Evolutionary conservation across 2,329 filamentous ascomycete genomes (phyloP).

Genomic region (Acrocalymma vagum): DNA sequence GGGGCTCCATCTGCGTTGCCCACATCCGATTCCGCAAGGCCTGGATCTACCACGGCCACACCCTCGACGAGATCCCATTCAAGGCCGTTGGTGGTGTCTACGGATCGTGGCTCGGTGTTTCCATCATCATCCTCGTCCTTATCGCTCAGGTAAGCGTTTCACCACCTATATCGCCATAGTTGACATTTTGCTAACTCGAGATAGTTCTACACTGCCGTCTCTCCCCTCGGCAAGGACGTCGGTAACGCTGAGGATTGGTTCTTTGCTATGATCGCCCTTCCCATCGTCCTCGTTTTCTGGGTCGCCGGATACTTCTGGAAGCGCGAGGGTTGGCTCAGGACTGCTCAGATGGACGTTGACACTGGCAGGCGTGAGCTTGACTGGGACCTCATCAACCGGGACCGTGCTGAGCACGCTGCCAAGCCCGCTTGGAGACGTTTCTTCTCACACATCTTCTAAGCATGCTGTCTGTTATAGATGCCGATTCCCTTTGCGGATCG

Average conservation of each 20-base stretch:
- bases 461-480: too few species aligned
- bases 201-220: conserved; percentile 51
- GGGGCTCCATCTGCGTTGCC: conserved; percentile 85
- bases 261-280: conserved; percentile 56
- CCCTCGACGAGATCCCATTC: conserved; percentile 56
- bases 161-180: background rate
- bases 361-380: conserved; percentile 70
- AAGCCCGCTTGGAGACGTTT: conserved; percentile 61
- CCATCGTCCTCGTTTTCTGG: conserved; percentile 54
- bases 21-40: conserved; percentile 86
- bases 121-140: conserved; percentile 49
- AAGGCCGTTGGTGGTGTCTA: conserved; percentile 49
- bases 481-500: too few species aligned
- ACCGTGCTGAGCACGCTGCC: conserved; percentile 58
- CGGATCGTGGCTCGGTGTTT: conserved; percentile 51
- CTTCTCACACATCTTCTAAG: conserved; percentile 36
- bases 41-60: conserved; percentile 48
- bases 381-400: conserved; percentile 69
- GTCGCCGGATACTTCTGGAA: conserved; percentile 70
- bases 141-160: conserved; percentile 48
- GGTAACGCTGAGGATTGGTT: conserved; percentile 56
- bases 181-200: conserved; percentile 8
- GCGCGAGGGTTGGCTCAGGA: conserved; percentile 65
- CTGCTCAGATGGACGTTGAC: conserved; percentile 72
- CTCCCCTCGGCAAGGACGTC: conserved; percentile 35